Conservation (phyloP, 345 rosid genomes). For the Hibiscus tridactylites region DNA sequence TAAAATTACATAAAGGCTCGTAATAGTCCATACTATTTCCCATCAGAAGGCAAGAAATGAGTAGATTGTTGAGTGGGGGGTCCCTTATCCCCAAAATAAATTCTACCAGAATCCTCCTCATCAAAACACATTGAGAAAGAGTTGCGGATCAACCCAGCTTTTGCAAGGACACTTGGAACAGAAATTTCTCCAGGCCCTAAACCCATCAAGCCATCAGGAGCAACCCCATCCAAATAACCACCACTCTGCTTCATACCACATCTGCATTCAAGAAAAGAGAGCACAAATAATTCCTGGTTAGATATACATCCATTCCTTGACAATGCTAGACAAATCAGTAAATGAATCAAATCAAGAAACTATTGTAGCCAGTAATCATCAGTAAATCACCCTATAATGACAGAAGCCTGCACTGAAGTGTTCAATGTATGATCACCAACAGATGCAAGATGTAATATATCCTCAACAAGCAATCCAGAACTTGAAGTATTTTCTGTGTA, state of each 20-base stretch:
- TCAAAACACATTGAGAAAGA: conserved; percentile 86
- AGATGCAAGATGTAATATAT: conserved; percentile 55
- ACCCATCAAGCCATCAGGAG: conserved; percentile 93
- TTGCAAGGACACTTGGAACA: conserved; percentile 74
- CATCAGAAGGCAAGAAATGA: conserved; percentile 44
- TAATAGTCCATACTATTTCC: conserved; percentile 46
- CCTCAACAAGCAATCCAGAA: conserved; percentile 77
- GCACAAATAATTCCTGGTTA: neutral
- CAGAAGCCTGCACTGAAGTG: conserved; percentile 53
- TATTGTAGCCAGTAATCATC: conserved; percentile 1
- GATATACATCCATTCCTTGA: neutral
- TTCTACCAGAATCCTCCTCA: conserved; percentile 72
- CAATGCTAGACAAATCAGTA: neutral
- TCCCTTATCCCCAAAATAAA: conserved; percentile 81
- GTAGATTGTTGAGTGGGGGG: conserved; percentile 60
- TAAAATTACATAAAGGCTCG: neutral
- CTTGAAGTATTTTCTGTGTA: conserved; percentile 51
- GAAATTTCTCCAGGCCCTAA: conserved; percentile 71
- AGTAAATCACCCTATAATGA: conserved; percentile 57
- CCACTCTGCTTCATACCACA: conserved; percentile 96
- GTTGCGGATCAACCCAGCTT: conserved; percentile 62
- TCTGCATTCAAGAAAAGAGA: conserved; percentile 28
- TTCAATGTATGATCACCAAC: conserved; percentile 23
- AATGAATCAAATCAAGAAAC: conserved; percentile 4
- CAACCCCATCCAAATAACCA: conserved; percentile 58